Percentiles rank a stretch among this genome's conserved stretches.
phyloP scores from a whole-genome alignment of 1,284 basidiomycete species.

The Trichosporon sp. region DNA sequence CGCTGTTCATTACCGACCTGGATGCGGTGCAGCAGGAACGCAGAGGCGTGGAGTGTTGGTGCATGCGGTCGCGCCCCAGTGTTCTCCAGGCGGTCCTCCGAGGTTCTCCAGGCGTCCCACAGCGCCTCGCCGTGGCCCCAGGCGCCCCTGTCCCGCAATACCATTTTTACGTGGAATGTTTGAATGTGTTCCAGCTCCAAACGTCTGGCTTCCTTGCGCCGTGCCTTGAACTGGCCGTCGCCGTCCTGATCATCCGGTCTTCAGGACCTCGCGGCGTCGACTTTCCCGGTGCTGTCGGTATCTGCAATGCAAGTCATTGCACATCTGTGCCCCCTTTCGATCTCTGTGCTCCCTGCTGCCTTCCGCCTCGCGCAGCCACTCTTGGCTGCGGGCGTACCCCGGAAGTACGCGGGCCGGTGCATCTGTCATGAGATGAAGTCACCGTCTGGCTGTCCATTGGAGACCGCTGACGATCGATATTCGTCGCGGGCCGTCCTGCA shows the following conservation, averaged over 20 bases:
- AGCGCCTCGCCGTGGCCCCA: neutral
- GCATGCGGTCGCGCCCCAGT: no score
- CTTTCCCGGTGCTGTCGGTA: neutral
- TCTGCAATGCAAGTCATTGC: neutral
- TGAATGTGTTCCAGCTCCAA: neutral
- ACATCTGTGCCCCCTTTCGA: no score
- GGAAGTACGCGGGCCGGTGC: neutral
- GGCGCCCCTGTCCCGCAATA: neutral
- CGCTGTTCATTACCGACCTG: neutral
- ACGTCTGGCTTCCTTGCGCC: neutral
- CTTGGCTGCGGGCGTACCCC: neutral
- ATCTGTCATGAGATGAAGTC: neutral
- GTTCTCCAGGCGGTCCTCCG: neutral
- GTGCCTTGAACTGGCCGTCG: neutral
- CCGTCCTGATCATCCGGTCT: no score
- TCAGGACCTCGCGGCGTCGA: neutral
- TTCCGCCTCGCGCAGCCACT: no score
- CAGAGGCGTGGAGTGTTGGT: neutral
- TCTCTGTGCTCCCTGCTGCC: no score
- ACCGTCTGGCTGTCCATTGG: neutral
- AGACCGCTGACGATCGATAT: neutral
- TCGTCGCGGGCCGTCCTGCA: neutral
- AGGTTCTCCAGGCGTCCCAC: no score
- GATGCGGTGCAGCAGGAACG: neutral
- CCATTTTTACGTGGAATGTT: neutral